These are phyloP conservation scores for Podila clonocystis DNA, from an alignment of 192 early-diverging fungal genomes.

Conservation along the genomic window DNA sequence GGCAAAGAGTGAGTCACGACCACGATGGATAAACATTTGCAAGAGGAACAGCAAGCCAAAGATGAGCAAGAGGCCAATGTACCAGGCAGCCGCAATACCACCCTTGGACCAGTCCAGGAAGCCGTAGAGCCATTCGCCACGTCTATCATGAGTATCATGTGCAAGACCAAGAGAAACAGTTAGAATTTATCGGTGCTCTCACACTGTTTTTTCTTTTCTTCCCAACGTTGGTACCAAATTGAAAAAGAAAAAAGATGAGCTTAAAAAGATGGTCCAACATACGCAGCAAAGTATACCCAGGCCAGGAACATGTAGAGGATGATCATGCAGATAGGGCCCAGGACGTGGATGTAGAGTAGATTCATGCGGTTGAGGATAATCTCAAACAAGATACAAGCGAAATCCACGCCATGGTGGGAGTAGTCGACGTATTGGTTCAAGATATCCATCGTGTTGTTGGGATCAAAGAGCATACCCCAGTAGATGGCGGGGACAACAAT, in stretches of 20 bases:
- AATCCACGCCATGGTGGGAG: constrained; percentile 38
- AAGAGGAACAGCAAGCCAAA: constrained; percentile 34
- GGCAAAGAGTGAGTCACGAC: constrained; percentile 18
- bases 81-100: constrained; percentile 34
- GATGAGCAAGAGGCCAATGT: constrained; percentile 24
- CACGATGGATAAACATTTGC: constrained; percentile 36
- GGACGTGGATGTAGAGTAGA: constrained; percentile 22
- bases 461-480: constrained; percentile 47
- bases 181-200: neutral
- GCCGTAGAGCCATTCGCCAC: constrained; percentile 41
- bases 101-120: constrained; percentile 47
- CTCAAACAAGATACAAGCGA: constrained; percentile 31
- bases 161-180: neutral
- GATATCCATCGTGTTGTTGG: constrained; percentile 50
- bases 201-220: too few relatives aligned
- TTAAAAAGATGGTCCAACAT: constrained; percentile 4
- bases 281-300: constrained; percentile 49
- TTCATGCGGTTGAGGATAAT: constrained; percentile 47
- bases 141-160: constrained; percentile 9
- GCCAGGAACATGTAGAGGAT: constrained; percentile 50
- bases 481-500: constrained; percentile 48
- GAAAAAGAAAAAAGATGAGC: neutral
- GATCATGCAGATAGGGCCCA: constrained; percentile 35
- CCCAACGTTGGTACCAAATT: too few relatives aligned
- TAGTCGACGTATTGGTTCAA: constrained; percentile 45